Base-by-base conservation (phyloP, 176 grass and related monocot genomes). In the Carex parvula region DNA sequence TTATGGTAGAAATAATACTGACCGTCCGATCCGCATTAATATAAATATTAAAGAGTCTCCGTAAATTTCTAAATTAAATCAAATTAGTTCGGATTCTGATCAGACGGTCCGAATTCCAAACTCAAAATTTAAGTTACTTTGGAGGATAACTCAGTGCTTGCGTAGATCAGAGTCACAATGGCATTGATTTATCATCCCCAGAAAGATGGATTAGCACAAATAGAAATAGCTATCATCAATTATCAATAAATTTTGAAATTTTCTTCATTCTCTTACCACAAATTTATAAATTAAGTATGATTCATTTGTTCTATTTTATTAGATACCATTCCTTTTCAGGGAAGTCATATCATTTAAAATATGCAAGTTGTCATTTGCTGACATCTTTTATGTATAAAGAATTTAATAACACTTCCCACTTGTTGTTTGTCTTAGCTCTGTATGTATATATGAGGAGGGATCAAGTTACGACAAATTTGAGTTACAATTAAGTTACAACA, bases 351-450 rank as follows among this genome's bases (percentile, higher is more conserved):
- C 7, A 79, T 79, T 79, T 56, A 59, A 59, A 79, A 79, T 79
- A 6, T 59, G 52, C 75, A 55, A 56, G 22, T 79, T 33, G 75
- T 79, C 14, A 56, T 30, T 79, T 79, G 75, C 22, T 79, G 75
- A 59, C 75, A 79, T 56, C 30, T 79, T 44, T 33, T 59, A 79
- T 79, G 70, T 42, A 59, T 79, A 79, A 79, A 79, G 18, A 79
- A 79, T 79, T 18, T 79, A 32, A 79, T 79, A 13, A 32, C 13
- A 57, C 50, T 59, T 79, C 22, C 75, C 17, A 79, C 48, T 79
- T 79, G 75, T 35, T 59, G 22, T 57, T 58, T 17, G 22, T 24
- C 50, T 79, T 59, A 57, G 18, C 46, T 32, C 21, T 26, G 35
- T 37, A 1, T 29, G 8, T 56, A 37, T n/a, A n/a, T n/a, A n/a